phyloP scores from a whole-genome alignment of 768 basidiomycete species.

The Macrolepiota albuminosa region DNA sequence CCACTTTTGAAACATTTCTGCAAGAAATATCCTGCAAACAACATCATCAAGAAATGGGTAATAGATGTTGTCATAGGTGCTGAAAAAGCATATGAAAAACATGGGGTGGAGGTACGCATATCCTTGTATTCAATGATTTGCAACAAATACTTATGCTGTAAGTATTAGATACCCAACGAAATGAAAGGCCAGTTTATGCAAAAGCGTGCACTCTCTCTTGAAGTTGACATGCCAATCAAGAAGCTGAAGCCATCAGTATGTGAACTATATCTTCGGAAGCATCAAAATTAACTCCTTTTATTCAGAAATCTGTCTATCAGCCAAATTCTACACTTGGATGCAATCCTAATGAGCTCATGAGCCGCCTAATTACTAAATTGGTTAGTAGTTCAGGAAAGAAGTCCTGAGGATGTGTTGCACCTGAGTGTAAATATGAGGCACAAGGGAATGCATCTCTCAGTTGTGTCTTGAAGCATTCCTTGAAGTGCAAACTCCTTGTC shows the following conservation, averaged over 20 bases:
- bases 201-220: neutral
- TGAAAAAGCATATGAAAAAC: neutral
- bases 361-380: neutral
- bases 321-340: neutral
- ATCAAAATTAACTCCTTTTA: neutral
- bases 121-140: neutral
- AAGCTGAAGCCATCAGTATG: neutral
- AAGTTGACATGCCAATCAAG: neutral
- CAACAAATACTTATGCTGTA: neutral
- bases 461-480: neutral
- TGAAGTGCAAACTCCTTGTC: neutral
- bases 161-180: neutral
- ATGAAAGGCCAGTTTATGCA: neutral
- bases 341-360: neutral
- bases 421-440: neutral
- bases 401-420: neutral
- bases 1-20: neutral
- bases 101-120: neutral
- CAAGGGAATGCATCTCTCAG: neutral
- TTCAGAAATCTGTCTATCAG: neutral
- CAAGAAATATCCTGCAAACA: neutral
- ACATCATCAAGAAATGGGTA: neutral
- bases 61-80: neutral
- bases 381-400: neutral
- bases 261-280: neutral